These are phyloP conservation scores for Coemansia sp. DNA, from an alignment of 192 early-diverging fungal species.

Conservation along the genomic window DNA sequence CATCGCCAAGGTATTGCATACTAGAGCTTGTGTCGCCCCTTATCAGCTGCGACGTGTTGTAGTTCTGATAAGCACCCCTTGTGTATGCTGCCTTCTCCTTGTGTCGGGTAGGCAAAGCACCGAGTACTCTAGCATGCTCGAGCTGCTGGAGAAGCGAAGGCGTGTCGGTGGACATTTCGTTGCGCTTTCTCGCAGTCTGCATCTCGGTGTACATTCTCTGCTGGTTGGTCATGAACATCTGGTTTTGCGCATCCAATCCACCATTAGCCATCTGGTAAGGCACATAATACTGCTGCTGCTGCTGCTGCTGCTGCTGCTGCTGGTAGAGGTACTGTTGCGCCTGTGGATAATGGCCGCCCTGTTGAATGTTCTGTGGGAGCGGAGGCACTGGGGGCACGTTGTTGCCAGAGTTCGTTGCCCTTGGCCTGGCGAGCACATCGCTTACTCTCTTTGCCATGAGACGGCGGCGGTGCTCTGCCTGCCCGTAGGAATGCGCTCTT, in stretches of 20 bases:
- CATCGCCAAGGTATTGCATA: conserved; percentile 44
- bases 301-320: not conserved
- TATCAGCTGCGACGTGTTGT: conserved; percentile 12
- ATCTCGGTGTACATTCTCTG: conserved; percentile 14
- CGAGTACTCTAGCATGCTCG: conserved; percentile 28
- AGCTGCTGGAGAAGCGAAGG: conserved; percentile 54
- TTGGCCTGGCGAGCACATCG: not conserved
- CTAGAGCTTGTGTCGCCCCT: conserved; percentile 21
- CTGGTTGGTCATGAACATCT: not conserved
- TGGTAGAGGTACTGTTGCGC: conserved; percentile 1
- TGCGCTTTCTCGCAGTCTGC: conserved; percentile 28
- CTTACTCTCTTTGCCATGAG: conserved; percentile 1
- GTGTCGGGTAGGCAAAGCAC: conserved; percentile 28
- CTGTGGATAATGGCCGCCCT: not conserved
- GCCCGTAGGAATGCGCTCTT: conserved; percentile 1
- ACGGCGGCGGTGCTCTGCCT: conserved; percentile 10
- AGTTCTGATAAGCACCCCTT: conserved; percentile 48
- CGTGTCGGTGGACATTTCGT: conserved; percentile 33
- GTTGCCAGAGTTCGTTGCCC: not conserved
- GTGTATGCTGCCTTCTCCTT: conserved; percentile 36
- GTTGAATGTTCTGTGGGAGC: conserved; percentile 22
- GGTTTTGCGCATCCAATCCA: not conserved
- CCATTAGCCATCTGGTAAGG: not conserved
- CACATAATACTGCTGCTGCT: conserved; percentile 1
- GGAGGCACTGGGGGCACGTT: conserved; percentile 41